These are phyloP conservation scores for Wickerhamiella siamensis DNA, from an alignment of 805 yeast species.

Conservation along the genomic window DNA sequence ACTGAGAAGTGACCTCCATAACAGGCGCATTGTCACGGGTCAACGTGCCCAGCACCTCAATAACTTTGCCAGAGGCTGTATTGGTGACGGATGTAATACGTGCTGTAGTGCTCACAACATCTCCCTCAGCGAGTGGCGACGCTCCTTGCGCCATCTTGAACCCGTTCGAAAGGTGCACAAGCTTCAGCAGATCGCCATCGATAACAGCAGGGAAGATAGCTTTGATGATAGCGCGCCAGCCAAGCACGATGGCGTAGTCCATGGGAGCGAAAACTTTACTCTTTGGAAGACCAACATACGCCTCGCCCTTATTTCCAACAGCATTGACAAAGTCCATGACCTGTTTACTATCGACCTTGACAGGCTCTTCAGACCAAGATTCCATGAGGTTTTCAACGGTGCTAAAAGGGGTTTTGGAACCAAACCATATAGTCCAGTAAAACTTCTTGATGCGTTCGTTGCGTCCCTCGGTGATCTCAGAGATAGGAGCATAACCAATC, in stretches of 20 bases:
- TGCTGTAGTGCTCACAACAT: slow-evolving; percentile 68
- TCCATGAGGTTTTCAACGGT: slow-evolving; percentile 50
- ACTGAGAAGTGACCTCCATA: slow-evolving; percentile 86
- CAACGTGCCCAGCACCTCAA: slow-evolving; percentile 85
- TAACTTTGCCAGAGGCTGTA: slow-evolving; percentile 87
- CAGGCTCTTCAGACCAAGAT: slow-evolving; percentile 50
- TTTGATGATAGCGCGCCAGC: slow-evolving; percentile 96
- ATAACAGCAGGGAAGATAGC: slow-evolving; percentile 94
- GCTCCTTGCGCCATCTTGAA: slow-evolving; percentile 90
- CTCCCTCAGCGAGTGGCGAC: slow-evolving; percentile 76
- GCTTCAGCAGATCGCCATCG: slow-evolving; percentile 88
- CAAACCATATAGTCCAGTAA: slow-evolving; percentile 97
- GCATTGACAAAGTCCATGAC: slow-evolving; percentile 92
- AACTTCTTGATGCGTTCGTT: slow-evolving; percentile 86
- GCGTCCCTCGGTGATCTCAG: slow-evolving; percentile 80
- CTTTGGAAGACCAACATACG: slow-evolving; percentile 76
- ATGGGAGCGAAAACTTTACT: slow-evolving; percentile 75
- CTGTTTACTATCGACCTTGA: slow-evolving; percentile 56
- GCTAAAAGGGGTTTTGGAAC: slow-evolving; percentile 39
- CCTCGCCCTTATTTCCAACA: slow-evolving; percentile 93
- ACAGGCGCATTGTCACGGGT: slow-evolving; percentile 64
- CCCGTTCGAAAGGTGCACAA: slow-evolving; percentile 91
- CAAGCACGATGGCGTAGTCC: slow-evolving; percentile 97
- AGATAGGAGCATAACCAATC: slow-evolving; percentile 91
- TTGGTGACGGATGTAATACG: slow-evolving; percentile 77